Percentiles rank a stretch among this genome's conserved stretches.
Evolutionary conservation across 108 stramenopile genomes (phyloP).

Genomic region (Seminavis robusta): DNA sequence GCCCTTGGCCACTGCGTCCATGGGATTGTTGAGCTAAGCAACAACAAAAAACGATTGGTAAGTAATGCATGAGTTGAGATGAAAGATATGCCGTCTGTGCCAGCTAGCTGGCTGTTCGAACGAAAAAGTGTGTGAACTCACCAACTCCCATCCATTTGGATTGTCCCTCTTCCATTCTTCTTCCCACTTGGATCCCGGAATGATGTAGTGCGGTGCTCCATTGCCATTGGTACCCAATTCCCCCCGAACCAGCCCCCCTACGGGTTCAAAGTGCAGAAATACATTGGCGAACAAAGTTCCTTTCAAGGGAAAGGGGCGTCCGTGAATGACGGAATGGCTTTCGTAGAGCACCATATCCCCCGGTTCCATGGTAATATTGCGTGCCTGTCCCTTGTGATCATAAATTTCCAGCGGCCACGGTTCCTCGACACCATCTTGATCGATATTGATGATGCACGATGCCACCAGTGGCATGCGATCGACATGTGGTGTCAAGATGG

Average conservation of each 20-base stretch:
- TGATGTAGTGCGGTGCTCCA: conserved; percentile 53
- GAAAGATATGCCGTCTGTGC: too few relatives aligned
- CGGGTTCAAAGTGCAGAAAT: conserved; percentile 91
- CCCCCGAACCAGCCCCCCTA: conserved; percentile 35
- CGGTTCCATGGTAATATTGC: conserved; percentile 87
- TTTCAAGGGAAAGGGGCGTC: conserved; percentile 86
- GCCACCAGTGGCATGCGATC: conserved; percentile 84
- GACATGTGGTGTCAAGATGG: conserved; percentile 83
- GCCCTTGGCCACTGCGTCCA: too few relatives aligned
- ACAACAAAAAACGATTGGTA: too few relatives aligned
- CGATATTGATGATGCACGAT: conserved; percentile 87
- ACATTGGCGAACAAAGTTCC: conserved; percentile 72
- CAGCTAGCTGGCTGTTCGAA: too few relatives aligned
- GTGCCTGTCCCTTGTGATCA: conserved; percentile 80
- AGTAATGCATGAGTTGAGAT: too few relatives aligned
- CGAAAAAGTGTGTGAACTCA: too few relatives aligned
- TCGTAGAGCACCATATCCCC: conserved; percentile 95
- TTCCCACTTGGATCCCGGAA: conserved; percentile 37
- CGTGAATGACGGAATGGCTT: conserved; percentile 87
- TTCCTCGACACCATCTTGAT: conserved; percentile 75
- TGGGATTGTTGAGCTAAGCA: too few relatives aligned
- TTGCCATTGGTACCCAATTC: conserved; percentile 2
- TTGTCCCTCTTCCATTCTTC: conserved; percentile 21
- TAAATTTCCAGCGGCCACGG: conserved; percentile 90
- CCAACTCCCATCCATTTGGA: conserved; percentile 36